Evolutionary conservation across 257 asterid genomes (phyloP).

Genomic region (Solanum medicagineum): DNA sequence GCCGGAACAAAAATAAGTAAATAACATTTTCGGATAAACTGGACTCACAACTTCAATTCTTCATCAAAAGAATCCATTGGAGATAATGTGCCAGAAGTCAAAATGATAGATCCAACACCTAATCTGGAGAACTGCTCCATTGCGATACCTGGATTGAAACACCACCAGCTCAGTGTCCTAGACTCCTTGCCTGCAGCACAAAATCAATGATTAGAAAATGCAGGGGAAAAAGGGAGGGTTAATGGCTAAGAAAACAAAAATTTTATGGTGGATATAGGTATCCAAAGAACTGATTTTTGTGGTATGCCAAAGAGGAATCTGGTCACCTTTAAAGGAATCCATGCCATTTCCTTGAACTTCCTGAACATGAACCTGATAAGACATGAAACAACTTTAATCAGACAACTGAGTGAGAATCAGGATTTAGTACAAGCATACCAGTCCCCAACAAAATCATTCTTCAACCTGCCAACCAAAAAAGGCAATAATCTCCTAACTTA

Average conservation of each 20-base stretch:
- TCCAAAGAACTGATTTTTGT: neutral
- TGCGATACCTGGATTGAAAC: constrained; percentile 97
- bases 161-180: constrained; percentile 98
- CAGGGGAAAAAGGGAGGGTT: neutral
- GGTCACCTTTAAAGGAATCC: constrained; percentile 60
- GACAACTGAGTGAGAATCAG: neutral
- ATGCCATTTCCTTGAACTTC: constrained; percentile 55
- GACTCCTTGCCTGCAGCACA: constrained; percentile 48
- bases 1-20: neutral
- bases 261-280: neutral
- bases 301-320: neutral
- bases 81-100: constrained; percentile 98
- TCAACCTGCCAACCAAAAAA: neutral
- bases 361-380: constrained; percentile 69
- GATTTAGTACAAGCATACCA: neutral
- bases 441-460: neutral
- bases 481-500: constrained; percentile 25
- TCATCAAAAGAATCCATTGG: constrained; percentile 98
- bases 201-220: neutral
- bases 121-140: constrained; percentile 79
- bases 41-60: constrained; percentile 77
- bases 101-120: constrained; percentile 81
- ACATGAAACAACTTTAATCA: constrained; percentile 11
- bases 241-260: neutral
- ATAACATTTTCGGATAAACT: neutral